Conservation (phyloP, 495 filamentous ascomycete species). For the Aspergillus egyptiacus region DNA sequence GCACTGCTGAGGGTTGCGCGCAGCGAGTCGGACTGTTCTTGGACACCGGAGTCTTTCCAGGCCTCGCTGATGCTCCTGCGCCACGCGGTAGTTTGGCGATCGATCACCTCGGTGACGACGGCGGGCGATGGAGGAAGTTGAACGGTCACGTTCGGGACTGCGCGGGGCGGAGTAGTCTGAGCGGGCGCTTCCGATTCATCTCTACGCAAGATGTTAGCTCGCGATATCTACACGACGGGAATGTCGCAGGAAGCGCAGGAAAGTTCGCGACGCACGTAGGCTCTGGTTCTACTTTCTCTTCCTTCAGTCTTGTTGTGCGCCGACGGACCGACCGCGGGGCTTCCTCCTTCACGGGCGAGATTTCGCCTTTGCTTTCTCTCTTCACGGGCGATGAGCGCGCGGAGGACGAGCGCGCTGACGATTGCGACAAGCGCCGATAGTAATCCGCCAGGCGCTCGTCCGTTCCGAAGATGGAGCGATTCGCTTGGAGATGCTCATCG, state of each 20-base stretch:
- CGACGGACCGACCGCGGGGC: slow-evolving; percentile 26
- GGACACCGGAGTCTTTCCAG: slow-evolving; percentile 41
- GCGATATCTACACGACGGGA: background rate
- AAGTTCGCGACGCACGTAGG: slow-evolving; percentile 35
- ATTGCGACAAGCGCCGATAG: slow-evolving; percentile 59
- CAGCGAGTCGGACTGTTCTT: slow-evolving; percentile 43
- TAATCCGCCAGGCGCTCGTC: slow-evolving; percentile 66
- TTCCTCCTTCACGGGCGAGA: slow-evolving; percentile 27
- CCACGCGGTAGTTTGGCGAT: slow-evolving; percentile 61
- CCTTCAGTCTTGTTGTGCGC: slow-evolving; percentile 35
- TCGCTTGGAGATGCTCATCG: slow-evolving; percentile 64
- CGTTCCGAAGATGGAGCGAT: slow-evolving; percentile 52
- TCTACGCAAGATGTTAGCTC: slow-evolving; percentile 10
- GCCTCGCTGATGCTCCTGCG: slow-evolving; percentile 43
- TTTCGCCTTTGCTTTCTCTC: slow-evolving; percentile 44
- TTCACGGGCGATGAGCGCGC: slow-evolving; percentile 66
- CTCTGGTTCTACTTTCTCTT: slow-evolving; percentile 26
- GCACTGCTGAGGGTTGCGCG: slow-evolving; percentile 59
- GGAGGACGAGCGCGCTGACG: slow-evolving; percentile 25
- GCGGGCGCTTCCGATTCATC: slow-evolving; percentile 31
- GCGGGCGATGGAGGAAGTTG: slow-evolving; percentile 75
- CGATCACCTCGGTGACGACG: slow-evolving; percentile 73
- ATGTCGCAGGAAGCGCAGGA: background rate
- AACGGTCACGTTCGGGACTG: slow-evolving; percentile 32
- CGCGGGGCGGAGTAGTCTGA: slow-evolving; percentile 42